A percentile compares a stretch with the other conserved stretches of the same genome.
Evolutionary conservation across 202 grass and related monocot species (phyloP).

Genomic region (Panicum virgatum): DNA sequence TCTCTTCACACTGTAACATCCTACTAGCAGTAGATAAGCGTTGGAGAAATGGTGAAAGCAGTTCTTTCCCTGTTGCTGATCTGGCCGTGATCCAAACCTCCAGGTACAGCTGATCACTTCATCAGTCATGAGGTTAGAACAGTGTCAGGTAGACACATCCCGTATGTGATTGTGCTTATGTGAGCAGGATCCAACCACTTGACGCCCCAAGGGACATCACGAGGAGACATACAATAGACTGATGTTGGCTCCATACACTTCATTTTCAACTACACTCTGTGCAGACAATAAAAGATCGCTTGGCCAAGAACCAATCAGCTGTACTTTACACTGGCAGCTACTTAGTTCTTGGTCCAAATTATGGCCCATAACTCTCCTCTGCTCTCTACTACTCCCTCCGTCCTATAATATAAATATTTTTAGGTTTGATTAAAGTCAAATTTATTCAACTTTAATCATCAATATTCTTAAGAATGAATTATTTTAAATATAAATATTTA

Average conservation of each 20-base stretch:
- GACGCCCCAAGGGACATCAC: neutral
- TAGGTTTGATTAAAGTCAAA: too few species aligned
- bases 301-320: neutral
- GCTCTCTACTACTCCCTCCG: too few species aligned
- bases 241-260: neutral
- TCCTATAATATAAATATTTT: too few species aligned
- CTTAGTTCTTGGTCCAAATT: neutral
- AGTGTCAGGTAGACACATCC: neutral
- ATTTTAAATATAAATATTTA: too few species aligned
- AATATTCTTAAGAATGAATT: too few species aligned
- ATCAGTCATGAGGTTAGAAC: neutral
- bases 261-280: neutral
- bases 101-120: neutral
- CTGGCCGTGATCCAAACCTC: neutral
- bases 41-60: neutral
- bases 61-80: neutral
- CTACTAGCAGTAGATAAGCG: neutral
- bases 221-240: constrained; percentile 19
- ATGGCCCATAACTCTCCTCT: neutral
- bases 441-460: too few species aligned
- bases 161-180: neutral
- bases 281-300: neutral
- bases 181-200: neutral
- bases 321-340: neutral
- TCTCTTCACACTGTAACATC: neutral